phyloP scores from a whole-genome alignment of 768 basidiomycete species.

The Boletellus ananas region DNA sequence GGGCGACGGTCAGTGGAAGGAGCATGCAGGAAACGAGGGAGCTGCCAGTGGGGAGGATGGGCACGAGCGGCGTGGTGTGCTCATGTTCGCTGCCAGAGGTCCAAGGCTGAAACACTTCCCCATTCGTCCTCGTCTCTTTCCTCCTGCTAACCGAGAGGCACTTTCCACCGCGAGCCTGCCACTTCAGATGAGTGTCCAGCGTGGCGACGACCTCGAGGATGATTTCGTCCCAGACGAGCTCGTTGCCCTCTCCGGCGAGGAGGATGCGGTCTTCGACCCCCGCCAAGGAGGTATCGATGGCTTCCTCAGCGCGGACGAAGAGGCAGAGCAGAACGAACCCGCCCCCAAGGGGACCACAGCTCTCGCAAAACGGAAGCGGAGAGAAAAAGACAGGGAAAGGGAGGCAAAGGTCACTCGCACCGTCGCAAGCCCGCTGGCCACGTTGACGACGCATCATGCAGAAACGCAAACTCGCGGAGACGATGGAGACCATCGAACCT shows the following conservation, averaged over 20 bases:
- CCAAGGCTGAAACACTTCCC: conserved; percentile 9
- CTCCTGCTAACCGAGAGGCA: background rate
- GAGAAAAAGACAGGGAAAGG: conserved; percentile 70
- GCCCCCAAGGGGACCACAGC: conserved; percentile 17
- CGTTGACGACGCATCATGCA: conserved; percentile 25
- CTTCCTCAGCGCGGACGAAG: conserved; percentile 46
- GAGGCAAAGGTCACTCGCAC: conserved; percentile 56
- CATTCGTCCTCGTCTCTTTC: conserved; percentile 1
- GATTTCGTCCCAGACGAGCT: conserved; percentile 72
- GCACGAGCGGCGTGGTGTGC: conserved; percentile 23
- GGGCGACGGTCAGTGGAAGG: conserved; percentile 10
- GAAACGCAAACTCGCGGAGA: conserved; percentile 64
- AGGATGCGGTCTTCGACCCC: conserved; percentile 31
- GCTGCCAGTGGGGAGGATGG: background rate
- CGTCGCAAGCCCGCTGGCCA: conserved; percentile 1
- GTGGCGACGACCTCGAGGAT: conserved; percentile 81
- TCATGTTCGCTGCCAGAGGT: conserved; percentile 23
- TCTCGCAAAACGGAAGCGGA: conserved; percentile 63
- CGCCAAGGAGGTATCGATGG: conserved; percentile 31
- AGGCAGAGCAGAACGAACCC: conserved; percentile 34
- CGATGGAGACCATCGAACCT: conserved; percentile 34
- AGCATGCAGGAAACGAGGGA: conserved; percentile 8
- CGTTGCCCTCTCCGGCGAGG: conserved; percentile 61
- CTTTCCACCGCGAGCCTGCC: background rate
- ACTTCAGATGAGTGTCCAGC: conserved; percentile 31